phyloP scores from a whole-genome alignment of 768 basidiomycete species.

The Pleurotus platypus region DNA sequence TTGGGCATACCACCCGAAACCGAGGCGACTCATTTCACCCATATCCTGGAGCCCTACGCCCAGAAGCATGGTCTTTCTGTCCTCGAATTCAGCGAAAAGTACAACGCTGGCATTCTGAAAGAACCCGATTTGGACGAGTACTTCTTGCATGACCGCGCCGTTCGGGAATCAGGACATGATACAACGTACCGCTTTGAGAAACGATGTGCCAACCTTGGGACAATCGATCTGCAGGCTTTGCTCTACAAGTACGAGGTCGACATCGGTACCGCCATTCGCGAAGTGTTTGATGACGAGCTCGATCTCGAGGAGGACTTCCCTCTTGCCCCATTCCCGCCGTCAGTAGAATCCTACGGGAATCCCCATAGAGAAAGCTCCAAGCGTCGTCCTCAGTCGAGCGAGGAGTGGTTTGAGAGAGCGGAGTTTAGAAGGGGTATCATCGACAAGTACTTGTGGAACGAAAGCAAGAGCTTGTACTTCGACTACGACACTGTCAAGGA shows the following conservation, averaged over 20 bases:
- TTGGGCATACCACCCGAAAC: slow-evolving; percentile 98
- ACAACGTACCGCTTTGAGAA: slow-evolving; percentile 98
- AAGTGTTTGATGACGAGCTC: slow-evolving; percentile 90
- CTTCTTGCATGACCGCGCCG: slow-evolving; percentile 94
- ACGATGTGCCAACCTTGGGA: slow-evolving; percentile 94
- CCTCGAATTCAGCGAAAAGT: slow-evolving; percentile 94
- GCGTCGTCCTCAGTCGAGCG: slow-evolving; percentile 63
- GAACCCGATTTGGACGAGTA: slow-evolving; percentile 95
- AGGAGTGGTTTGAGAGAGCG: slow-evolving; percentile 93
- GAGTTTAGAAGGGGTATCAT: slow-evolving; percentile 80
- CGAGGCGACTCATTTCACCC: slow-evolving; percentile 97
- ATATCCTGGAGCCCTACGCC: slow-evolving; percentile 94
- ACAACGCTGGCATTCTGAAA: slow-evolving; percentile 78
- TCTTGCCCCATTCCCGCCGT: slow-evolving; percentile 89
- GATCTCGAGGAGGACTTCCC: slow-evolving; percentile 91
- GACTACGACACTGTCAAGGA: slow-evolving; percentile 93
- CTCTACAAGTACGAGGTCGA: slow-evolving; percentile 99
- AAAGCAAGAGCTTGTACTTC: slow-evolving; percentile 89
- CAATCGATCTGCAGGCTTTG: slow-evolving; percentile 92
- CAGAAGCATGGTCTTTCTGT: slow-evolving; percentile 89
- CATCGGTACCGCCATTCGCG: slow-evolving; percentile 95
- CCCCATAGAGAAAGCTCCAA: slow-evolving; percentile 57
- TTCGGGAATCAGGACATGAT: slow-evolving; percentile 95
- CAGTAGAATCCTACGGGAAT: slow-evolving; percentile 63
- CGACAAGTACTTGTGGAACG: slow-evolving; percentile 96